Base-by-base conservation (phyloP, 345 rosid genomes). In the Linum tenue region DNA sequence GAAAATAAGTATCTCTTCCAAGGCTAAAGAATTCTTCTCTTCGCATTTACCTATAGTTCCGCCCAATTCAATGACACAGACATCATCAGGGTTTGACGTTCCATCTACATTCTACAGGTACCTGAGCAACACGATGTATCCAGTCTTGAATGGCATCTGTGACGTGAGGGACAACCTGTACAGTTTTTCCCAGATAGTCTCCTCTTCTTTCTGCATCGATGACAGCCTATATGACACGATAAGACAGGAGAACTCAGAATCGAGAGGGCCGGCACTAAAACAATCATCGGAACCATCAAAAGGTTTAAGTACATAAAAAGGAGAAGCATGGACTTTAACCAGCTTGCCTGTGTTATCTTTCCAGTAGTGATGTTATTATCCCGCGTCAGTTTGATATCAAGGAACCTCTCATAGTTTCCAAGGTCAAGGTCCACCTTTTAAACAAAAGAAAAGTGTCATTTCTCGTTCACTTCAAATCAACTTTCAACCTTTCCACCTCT, bases 141-240 rank as follows among this genome's bases (percentile, higher is more conserved):
- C 99, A 85, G 56, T 88, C 95, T 73, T 94, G 97, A 81, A 94
- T 94, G 63, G 95, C 96, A 79, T 88, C 89, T n/a, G 99, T 94
- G 57, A 94, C 76, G 75, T 94, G 99, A 70, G 99, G 99, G 66
- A 94, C 99, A 72, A 90, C 96, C 96, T 95, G 99, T 64, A 95
- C 99, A 42, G 98, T 95, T 72, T 86, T 91, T 66, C 99, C 99
- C 68, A 95, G 84, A 72, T 89, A 95, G 76, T 95, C 96, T 59
- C 99, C 99, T 72, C 55, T 89, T 74, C 99, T 89, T 78, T 95
- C 99, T 73, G 85, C 89, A 67, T 89, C 80, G 65, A 95, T 84
- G 53, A 95, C 99, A 60, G 75, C 65, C 99, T 94, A 86, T 64
- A 17, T 3, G 3, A 8, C 59, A 56, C 59, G 14, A 48, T 4